Evolutionary conservation across 2,329 filamentous ascomycete genomes (phyloP), one percentile per base, ranked within the genome.

Genomic region (Cladosporium sp.): DNA sequence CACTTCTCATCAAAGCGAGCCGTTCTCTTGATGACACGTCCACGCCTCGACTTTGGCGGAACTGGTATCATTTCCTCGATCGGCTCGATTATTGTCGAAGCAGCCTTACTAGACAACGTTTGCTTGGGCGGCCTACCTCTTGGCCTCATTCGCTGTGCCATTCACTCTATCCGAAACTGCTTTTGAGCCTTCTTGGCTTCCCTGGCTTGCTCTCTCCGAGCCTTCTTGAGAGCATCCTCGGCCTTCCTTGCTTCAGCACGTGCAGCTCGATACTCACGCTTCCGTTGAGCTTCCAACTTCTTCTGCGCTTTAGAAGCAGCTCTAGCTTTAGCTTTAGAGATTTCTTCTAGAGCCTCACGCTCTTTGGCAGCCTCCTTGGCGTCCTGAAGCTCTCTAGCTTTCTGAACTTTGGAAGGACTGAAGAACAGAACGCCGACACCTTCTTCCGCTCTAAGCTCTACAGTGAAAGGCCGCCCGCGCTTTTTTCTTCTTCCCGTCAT

Each of bases 401-500:
- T 13, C 32, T 14, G 19, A 9, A 49, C 37, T 32, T 49, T 49
- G 3, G 11, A 11, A 32, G 46, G 46, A 31, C 35, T 49, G 18
- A 49, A 49, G n/a, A 49, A 16, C 8, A 49, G 22, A 4, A 28
- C 16, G 2, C 37, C 46, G n/a, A 28, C 31, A 28, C 46, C 35
- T 11, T 49, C 34, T 22, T 38, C 14, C 1, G 35, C 46, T 10
- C 46, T 38, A 18, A 40, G 32, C 35, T 49, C 13, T 35, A 41
- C 46, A 3, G 32, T 49, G 9, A 41, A 18, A 16, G 22, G 22
- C 14, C 22, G 40, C 11, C 46, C 32, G 18, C 46, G 22, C 34
- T 49, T 41, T 9, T 13, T 49, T 49, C 37, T 49, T 49, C 32
- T 38, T 49, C 22, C 33, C 16, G 28, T 41, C 16, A 16, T 14